Conservation (phyloP, 345 rosid genomes). For the Viola odorata region DNA sequence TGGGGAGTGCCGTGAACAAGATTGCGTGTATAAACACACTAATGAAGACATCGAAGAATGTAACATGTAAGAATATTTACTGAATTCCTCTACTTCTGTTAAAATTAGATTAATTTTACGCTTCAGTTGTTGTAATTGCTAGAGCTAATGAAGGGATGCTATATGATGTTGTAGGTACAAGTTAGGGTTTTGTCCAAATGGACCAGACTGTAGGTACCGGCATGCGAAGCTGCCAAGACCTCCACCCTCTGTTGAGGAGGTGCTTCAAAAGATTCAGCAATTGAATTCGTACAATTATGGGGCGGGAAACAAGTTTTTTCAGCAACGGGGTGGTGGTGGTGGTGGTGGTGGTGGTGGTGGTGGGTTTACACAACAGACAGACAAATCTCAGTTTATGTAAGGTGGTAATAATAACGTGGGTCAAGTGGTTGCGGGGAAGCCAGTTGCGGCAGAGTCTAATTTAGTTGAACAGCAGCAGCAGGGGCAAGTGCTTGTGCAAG, state of each 20-base stretch:
- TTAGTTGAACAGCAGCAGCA: constrained; percentile 28
- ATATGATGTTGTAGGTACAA: constrained; percentile 60
- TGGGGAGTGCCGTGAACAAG: constrained; percentile 98
- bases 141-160: not conserved
- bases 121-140: not conserved
- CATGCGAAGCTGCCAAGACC: constrained; percentile 94
- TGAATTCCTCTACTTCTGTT: not conserved
- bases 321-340: too few species aligned
- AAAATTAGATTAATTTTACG: not conserved
- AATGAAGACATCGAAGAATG: constrained; percentile 98
- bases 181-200: constrained; percentile 98
- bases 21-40: constrained; percentile 94
- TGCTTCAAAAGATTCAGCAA: constrained; percentile 92
- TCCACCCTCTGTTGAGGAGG: constrained; percentile 94
- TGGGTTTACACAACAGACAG: constrained; percentile 41
- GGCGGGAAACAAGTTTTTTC: constrained; percentile 35
- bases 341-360: too few species aligned
- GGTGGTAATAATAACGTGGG: constrained; percentile 28
- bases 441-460: constrained; percentile 40
- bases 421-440: constrained; percentile 44
- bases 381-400: constrained; percentile 54
- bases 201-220: constrained; percentile 92
- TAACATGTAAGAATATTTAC: constrained; percentile 56
- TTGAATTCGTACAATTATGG: constrained; percentile 59
- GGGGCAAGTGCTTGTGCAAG: constrained; percentile 29